phyloP scores from a whole-genome alignment of 2,329 filamentous ascomycete species.

The Conoideocrella luteorostrata region DNA sequence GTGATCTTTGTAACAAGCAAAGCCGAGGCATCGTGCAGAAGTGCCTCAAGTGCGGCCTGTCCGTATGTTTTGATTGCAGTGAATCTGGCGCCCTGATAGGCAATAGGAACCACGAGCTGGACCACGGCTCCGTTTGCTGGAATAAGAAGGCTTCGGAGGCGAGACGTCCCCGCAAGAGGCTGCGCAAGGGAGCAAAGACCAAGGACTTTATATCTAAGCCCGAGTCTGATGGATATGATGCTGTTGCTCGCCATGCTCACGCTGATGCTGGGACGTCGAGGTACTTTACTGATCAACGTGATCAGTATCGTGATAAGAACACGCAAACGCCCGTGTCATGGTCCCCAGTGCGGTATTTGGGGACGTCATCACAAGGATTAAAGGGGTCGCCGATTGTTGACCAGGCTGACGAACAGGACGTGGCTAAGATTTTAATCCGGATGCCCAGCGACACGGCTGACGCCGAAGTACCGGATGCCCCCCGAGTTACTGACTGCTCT shows the following conservation, averaged over 20 bases:
- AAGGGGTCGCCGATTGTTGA: too few relatives aligned
- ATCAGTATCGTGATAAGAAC: neutral
- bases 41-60: constrained; percentile 17
- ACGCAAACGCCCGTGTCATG: constrained; percentile 5
- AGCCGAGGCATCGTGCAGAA: constrained; percentile 18
- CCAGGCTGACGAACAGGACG: too few relatives aligned
- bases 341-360: neutral
- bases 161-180: neutral
- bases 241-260: neutral
- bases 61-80: constrained; percentile 18
- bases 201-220: too few relatives aligned
- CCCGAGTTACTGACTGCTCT: too few relatives aligned
- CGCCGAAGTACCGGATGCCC: too few relatives aligned
- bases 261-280: too few relatives aligned
- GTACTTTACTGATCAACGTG: neutral
- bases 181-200: neutral
- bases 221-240: neutral
- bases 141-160: neutral
- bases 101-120: constrained; percentile 16
- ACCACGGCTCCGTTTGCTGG: constrained; percentile 14
- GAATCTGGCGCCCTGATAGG: constrained; percentile 8
- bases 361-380: too few relatives aligned
- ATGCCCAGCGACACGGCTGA: too few relatives aligned
- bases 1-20: constrained; percentile 18
- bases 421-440: too few relatives aligned